Evolutionary conservation across 2,329 filamentous ascomycete genomes (phyloP), one percentile per base, ranked within the genome.

Genomic region (Talaromyces sp.): DNA sequence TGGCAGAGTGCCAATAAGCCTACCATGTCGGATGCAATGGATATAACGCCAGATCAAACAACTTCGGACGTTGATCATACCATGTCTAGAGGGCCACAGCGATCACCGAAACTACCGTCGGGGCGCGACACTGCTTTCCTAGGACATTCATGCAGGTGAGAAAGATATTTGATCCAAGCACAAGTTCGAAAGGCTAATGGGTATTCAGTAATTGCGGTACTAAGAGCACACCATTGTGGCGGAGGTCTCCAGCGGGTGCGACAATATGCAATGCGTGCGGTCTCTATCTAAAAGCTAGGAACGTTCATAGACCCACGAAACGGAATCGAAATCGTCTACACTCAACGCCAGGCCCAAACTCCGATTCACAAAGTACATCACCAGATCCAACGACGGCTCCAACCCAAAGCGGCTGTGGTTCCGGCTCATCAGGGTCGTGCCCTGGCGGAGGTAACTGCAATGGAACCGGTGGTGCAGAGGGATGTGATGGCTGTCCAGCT

Each of bases 181-280:
- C 10, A 43, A 39, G 35, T 11, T 8, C 15, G 40, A 4, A 39
- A 56, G 45, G 59, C 61, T 65, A 19, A 66, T 54, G 41, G 9
- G 11, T 56, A 13, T 22, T 10, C 61, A 99, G 94, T 71, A 99
- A 99, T 75, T 99, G 94, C 72, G 88, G 88, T 59, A 97, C 94
- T 15, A 97, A 91, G 54, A 87, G 89, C 71, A 99, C 94, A 48
- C 94, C 94, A 22, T 77, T 99, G 37, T 99, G 94, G 94, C 85
- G 94, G 70, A 85, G 94, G 68, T 96, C 93, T 15, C 93, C 93
- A 0, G 87, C 92, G 67, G 94, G 94, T 31, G 89, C 91, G 56
- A 97, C 91, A 28, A 97, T 99, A 60, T 99, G 94, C 77, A 99
- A 99, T 75, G 94, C 94, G 5, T 99, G 94, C 69, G 94, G 94